Evolutionary conservation across 106 monocot genomes (phyloP), one percentile per base, ranked within the genome.

Genomic region (Dactylorhiza incarnata): DNA sequence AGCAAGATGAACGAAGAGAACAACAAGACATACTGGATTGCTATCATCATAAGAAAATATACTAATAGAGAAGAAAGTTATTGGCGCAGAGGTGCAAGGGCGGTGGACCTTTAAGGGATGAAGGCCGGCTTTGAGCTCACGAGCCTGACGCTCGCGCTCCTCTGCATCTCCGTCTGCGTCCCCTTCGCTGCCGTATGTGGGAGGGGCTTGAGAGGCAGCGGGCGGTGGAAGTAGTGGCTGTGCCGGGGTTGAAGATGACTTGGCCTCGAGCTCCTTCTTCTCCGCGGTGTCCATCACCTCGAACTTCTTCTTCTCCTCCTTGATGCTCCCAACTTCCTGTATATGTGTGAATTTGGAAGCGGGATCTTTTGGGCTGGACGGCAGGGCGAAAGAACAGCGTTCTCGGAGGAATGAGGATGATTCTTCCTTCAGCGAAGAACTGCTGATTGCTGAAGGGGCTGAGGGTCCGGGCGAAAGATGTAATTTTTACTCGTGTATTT

Each of bases 111-210:
- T 92, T 26, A 95, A 73, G 8, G 95, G 95, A 81, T 95, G 95
- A 56, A 92, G 86, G 24, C 95, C 95, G 51, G 85, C 87, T 73
- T 92, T 92, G 66, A 95, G 87, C 74, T 95, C 95, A 71, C 89
- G 86, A 29, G 78, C 72, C 26, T 84, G 84, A 45, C 95, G 87
- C 49, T 95, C 95, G 48, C 74, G 48, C 24, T 92, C 95, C 22
- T 86, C 89, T 51, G 78, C 51, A 0, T 87, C 85, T 19, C 17
- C 61, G 17, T 81, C 89, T 10, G 74, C 80, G 1, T 83, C 89
- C 5, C 43, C 66, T 16, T 29, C 45, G 6, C 56, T 69, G 49
- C 68, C 73, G 45, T 71, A 79, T n/a, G 65, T 53, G 47, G 74
- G 48, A 23, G 71, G 11, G 43, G 61, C 51, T 22, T 50, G 73